Conservation (phyloP, 306 rosid genomes). For the Lithocarpus polystachyus region DNA sequence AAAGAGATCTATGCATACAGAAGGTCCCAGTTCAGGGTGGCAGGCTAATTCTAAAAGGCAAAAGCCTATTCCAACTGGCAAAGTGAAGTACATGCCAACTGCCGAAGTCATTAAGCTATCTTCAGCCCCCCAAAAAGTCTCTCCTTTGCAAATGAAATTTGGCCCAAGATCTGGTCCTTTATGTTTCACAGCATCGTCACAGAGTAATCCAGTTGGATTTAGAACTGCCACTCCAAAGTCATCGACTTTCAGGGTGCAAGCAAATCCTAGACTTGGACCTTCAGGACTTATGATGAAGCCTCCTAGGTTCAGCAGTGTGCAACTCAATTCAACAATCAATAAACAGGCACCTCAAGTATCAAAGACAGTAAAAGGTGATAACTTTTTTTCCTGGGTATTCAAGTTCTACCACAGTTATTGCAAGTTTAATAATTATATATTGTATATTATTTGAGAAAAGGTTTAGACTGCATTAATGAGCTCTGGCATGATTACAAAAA, state of each 20-base stretch:
- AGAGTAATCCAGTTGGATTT: constrained; percentile 2
- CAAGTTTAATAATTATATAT: background rate
- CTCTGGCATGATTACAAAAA: no score
- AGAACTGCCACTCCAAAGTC: constrained; percentile 14
- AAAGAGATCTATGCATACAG: background rate
- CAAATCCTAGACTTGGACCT: constrained; percentile 8
- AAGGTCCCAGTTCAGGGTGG: constrained; percentile 4
- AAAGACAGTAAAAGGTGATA: constrained; percentile 36
- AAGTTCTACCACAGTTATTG: background rate
- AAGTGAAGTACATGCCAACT: constrained; percentile 52
- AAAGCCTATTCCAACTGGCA: constrained; percentile 28
- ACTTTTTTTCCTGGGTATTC: background rate
- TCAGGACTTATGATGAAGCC: constrained; percentile 12
- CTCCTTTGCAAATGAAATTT: background rate
- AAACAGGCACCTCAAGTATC: constrained; percentile 26
- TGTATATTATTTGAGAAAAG: background rate
- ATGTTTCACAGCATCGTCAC: background rate
- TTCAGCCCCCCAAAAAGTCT: background rate
- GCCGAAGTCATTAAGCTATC: constrained; percentile 67
- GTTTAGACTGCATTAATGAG: no score
- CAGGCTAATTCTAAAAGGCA: constrained; percentile 30
- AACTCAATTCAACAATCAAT: constrained; percentile 14
- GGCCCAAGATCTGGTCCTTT: constrained; percentile 4
- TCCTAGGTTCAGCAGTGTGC: constrained; percentile 20
- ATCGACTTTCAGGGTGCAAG: constrained; percentile 6